These are phyloP conservation scores for Cucurbita ficifolia DNA, from an alignment of 306 rosid species.

Conservation along the genomic window DNA sequence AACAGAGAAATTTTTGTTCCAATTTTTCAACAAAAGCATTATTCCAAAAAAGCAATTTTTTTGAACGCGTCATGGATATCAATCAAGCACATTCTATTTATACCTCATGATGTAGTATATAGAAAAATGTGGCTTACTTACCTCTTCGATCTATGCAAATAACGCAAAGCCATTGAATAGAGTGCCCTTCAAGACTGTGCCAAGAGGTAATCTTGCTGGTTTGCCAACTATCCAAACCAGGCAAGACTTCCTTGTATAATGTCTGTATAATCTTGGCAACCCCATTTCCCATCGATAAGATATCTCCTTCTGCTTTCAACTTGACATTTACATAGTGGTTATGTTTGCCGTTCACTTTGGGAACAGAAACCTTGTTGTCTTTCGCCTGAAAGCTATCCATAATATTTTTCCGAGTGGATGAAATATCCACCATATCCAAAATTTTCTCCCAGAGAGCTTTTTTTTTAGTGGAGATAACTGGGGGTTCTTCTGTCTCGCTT, in stretches of 20 bases:
- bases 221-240: constrained; percentile 88
- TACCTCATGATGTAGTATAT: not conserved
- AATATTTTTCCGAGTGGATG: constrained; percentile 27
- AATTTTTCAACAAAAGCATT: not conserved
- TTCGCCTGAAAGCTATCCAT: constrained; percentile 20
- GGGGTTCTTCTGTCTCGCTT: constrained; percentile 50
- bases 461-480: constrained; percentile 28
- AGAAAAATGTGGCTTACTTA: constrained; percentile 7
- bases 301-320: constrained; percentile 49
- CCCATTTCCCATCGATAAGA: constrained; percentile 45
- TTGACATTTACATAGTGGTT: constrained; percentile 47
- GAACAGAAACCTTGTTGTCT: constrained; percentile 50
- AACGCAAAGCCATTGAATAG: constrained; percentile 73
- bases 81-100: not conserved
- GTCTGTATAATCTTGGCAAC: constrained; percentile 55
- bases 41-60: not conserved
- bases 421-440: constrained; percentile 33
- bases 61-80: not conserved
- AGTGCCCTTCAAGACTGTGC: constrained; percentile 81
- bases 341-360: constrained; percentile 85
- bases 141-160: constrained; percentile 88
- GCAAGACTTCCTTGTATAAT: constrained; percentile 67
- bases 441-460: constrained; percentile 40
- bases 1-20: not conserved
- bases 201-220: constrained; percentile 71